Base-by-base conservation (phyloP, 768 basidiomycete genomes). In the Boletus sp. region DNA sequence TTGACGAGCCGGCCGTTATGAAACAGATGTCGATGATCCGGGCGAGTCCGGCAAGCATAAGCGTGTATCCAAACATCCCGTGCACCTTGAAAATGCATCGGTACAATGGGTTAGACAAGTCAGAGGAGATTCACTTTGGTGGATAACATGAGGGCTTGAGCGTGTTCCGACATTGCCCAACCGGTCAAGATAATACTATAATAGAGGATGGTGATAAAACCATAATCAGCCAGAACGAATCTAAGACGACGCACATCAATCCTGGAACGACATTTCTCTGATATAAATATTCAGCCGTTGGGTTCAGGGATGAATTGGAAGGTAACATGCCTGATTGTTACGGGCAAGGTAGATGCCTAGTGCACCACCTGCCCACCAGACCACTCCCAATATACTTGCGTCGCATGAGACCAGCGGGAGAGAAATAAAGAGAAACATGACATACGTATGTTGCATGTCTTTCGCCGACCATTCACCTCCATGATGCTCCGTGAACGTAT, bases 391-490 rank as follows among this genome's bases (percentile, higher is more conserved):
- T 50, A 89, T 83, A 3, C 89, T 91, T 39, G 9, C 4, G 47
- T 37, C 50, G 15, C 14, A 52, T 59, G 44, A 59, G 59, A 37
- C 36, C 11, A 55, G 28, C n/a, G n/a, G 24, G 7, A 44, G 20
- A 37, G 10, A 29, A 20, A 47, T 2, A 11, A 57, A 10, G 41
- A n/a, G 14, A 41, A 57, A 47, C 30, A 42, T 7, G 11, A 78
- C 89, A 60, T 67, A 92, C 85, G 92, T 93, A 71, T 96, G 94
- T 65, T 95, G 93, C 90, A 94, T 90, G 70, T 96, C 94, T 70
- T 96, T 94, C 52, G 87, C 88, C 3, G 85, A 89, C 94, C 94
- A 96, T 1, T 64, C 70, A 18, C 79, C 79, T 8, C 91, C 90
- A 48, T 85, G 89, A 68, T 97, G 94, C 66, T 94, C 91, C 0